These are phyloP conservation scores for Zasmidium citrigriseum DNA, from an alignment of 2,329 filamentous ascomycete species.

Conservation along the genomic window DNA sequence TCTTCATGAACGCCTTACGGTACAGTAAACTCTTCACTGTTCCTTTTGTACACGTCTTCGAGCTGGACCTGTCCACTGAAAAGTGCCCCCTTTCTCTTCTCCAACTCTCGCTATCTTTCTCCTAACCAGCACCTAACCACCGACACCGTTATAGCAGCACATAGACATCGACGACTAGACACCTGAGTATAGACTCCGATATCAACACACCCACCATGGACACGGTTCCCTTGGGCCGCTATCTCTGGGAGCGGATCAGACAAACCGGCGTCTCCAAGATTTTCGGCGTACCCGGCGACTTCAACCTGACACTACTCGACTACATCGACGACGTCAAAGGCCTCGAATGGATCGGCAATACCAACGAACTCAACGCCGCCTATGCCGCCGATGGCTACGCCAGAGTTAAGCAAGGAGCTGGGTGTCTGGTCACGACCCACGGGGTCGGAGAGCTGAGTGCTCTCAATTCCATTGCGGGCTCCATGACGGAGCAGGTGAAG, in stretches of 20 bases:
- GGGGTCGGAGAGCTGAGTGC: conserved; percentile 57
- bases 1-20: too few relatives aligned
- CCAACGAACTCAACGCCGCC: conserved; percentile 60
- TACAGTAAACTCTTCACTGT: too few relatives aligned
- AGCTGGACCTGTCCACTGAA: too few relatives aligned
- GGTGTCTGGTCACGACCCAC: conserved; percentile 58
- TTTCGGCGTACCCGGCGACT: conserved; percentile 49
- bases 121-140: too few relatives aligned
- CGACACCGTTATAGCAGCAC: too few relatives aligned
- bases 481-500: conserved; percentile 45
- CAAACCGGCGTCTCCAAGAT: conserved; percentile 44
- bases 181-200: too few relatives aligned
- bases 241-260: conserved; percentile 45
- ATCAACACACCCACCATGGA: too few relatives aligned
- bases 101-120: too few relatives aligned
- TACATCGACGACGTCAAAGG: conserved; percentile 41
- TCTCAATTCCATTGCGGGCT: conserved; percentile 47
- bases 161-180: too few relatives aligned
- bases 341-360: conserved; percentile 52
- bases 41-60: too few relatives aligned
- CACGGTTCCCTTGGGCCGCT: conserved; percentile 43
- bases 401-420: conserved; percentile 53
- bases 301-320: conserved; percentile 49
- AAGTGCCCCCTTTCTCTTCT: too few relatives aligned
- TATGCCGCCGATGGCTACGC: conserved; percentile 62